A percentile compares a stretch with the other conserved stretches of the same genome.
Evolutionary conservation across 176 grass and related monocot genomes (phyloP).

Genomic region (Canna indica): DNA sequence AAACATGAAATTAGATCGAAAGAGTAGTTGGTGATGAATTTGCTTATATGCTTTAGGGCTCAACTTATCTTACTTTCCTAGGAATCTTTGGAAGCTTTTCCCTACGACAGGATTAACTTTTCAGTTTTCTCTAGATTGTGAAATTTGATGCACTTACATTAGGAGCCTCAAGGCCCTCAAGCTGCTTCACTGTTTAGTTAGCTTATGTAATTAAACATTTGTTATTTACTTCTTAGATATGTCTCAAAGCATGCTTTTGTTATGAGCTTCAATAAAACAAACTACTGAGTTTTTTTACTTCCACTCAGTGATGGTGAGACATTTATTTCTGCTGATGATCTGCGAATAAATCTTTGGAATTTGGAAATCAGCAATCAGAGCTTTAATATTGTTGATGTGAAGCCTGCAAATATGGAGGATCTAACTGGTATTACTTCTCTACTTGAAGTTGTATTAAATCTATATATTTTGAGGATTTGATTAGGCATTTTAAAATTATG

Average conservation of each 20-base stretch:
- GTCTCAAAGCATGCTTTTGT: neutral
- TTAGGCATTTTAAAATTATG: too few species aligned
- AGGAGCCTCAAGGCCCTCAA: too few species aligned
- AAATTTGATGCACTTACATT: too few species aligned
- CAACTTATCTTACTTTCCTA: neutral
- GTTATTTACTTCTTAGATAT: neutral
- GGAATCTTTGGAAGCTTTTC: neutral
- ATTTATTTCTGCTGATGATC: constrained; percentile 13
- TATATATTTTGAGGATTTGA: neutral
- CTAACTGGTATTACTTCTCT: constrained; percentile 4
- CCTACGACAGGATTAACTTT: too few species aligned
- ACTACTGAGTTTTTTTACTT: neutral
- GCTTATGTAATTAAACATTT: neutral
- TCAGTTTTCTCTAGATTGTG: too few species aligned
- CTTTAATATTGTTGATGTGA: constrained; percentile 16
- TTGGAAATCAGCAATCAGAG: constrained; percentile 13
- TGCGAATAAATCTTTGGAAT: constrained; percentile 18
- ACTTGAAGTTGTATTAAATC: neutral
- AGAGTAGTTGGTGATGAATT: neutral
- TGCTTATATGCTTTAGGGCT: neutral
- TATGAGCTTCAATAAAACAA: neutral
- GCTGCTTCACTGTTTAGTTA: neutral
- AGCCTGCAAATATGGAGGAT: constrained; percentile 15
- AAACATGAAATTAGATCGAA: too few species aligned
- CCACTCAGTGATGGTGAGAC: constrained; percentile 12